Evolutionary conservation across 345 rosid species (phyloP).

Genomic region (Limnanthes douglasii): DNA sequence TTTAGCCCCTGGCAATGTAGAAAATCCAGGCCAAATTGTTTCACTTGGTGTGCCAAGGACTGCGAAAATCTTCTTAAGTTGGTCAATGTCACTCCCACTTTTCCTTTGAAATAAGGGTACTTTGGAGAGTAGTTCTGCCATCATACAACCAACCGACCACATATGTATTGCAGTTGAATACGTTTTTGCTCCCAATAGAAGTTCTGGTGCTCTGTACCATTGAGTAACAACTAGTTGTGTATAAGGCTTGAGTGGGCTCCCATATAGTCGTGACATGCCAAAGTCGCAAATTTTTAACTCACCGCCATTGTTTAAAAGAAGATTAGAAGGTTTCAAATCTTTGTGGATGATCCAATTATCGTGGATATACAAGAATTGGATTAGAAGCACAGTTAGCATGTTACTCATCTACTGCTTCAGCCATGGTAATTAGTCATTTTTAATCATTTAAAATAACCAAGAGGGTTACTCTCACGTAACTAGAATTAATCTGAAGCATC

Average conservation of each 20-base stretch:
- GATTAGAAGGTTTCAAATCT: conserved; percentile 79
- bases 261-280: conserved; percentile 79
- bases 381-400: no score
- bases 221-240: conserved; percentile 67
- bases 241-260: conserved; percentile 69
- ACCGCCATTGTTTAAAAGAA: conserved; percentile 63
- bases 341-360: conserved; percentile 90
- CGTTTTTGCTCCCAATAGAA: conserved; percentile 55
- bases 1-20: conserved; percentile 46
- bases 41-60: conserved; percentile 74
- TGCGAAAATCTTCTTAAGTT: conserved; percentile 59
- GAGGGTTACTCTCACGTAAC: no score
- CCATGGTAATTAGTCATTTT: no score
- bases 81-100: conserved; percentile 40
- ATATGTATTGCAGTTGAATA: conserved; percentile 84
- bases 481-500: no score
- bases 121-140: conserved; percentile 66
- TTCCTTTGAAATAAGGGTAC: conserved; percentile 63
- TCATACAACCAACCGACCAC: conserved; percentile 94
- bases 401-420: no score
- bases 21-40: conserved; percentile 53
- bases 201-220: conserved; percentile 92
- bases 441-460: no score
- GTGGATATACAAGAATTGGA: no score
- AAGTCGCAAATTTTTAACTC: conserved; percentile 76